Conservation (phyloP, 495 filamentous ascomycete species). For the Cercophora scortea region DNA sequence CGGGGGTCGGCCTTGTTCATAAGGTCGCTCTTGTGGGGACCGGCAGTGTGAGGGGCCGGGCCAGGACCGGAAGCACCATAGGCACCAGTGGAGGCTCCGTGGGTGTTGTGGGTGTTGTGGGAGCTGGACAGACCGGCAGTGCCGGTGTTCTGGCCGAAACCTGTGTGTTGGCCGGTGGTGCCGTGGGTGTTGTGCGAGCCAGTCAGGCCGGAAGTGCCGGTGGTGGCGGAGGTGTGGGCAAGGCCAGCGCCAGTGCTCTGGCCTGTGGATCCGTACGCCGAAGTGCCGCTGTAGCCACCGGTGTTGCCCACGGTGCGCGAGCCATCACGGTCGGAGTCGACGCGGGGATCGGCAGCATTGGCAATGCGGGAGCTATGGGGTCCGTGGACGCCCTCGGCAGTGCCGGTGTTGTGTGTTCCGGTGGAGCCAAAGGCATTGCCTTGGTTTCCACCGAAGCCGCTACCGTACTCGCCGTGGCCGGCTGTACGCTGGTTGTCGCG, state of each 20-base stretch:
- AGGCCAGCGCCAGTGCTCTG: slow-evolving; percentile 23
- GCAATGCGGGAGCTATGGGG: slow-evolving; percentile 10
- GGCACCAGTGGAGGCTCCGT: slow-evolving; percentile 17
- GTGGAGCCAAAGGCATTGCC: slow-evolving; percentile 6
- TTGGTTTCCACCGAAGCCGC: slow-evolving; percentile 2
- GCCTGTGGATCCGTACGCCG: not conserved
- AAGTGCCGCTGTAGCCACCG: slow-evolving; percentile 7
- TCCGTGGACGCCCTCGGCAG: slow-evolving; percentile 7
- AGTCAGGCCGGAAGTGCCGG: slow-evolving; percentile 5
- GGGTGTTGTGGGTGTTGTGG: slow-evolving; percentile 4
- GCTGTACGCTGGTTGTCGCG: slow-evolving; percentile 1
- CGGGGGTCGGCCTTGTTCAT: slow-evolving; percentile 49
- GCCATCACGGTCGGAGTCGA: slow-evolving; percentile 36
- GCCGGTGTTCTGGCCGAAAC: slow-evolving; percentile 21
- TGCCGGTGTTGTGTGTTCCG: slow-evolving; percentile 8
- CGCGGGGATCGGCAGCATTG: slow-evolving; percentile 33
- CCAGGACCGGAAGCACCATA: slow-evolving; percentile 36
- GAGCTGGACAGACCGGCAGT: slow-evolving; percentile 9
- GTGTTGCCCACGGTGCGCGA: slow-evolving; percentile 18
- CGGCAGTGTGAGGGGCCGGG: slow-evolving; percentile 38
- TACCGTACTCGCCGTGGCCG: slow-evolving; percentile 2
- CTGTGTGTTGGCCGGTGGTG: slow-evolving; percentile 14
- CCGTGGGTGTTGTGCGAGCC: slow-evolving; percentile 2
- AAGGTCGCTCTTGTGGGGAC: slow-evolving; percentile 45
- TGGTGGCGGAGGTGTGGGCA: slow-evolving; percentile 6